These are phyloP conservation scores for Isatis lusitanica DNA, from an alignment of 441 rosid genomes.

Conservation along the genomic window DNA sequence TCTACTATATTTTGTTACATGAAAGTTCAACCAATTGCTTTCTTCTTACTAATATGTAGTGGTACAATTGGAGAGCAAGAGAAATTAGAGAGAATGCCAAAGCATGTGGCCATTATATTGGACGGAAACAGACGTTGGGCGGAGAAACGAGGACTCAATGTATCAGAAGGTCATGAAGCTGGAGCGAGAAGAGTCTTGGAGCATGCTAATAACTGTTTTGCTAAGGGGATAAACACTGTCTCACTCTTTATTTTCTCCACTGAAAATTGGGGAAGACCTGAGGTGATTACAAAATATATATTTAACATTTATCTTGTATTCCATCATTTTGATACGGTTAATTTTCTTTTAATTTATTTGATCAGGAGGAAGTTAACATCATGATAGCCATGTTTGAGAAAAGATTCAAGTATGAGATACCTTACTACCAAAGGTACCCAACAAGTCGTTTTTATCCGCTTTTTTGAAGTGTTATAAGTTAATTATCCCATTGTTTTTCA, in stretches of 20 bases:
- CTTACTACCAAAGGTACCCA: background rate
- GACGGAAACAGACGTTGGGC: constrained; percentile 10
- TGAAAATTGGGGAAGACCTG: background rate
- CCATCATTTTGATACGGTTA: background rate
- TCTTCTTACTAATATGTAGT: background rate
- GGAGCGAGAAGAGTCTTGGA: background rate
- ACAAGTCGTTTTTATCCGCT: background rate
- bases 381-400: background rate
- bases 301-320: background rate
- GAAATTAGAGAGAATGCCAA: background rate
- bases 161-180: background rate
- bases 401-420: background rate
- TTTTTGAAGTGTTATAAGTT: background rate
- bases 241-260: background rate
- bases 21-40: no score
- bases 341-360: background rate
- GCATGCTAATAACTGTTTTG: background rate
- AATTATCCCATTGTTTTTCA: background rate
- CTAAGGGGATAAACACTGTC: background rate
- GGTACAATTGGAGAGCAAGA: background rate
- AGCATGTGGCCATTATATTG: background rate
- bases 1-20: no score
- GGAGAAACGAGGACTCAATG: background rate
- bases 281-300: background rate
- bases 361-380: background rate